Conservation (phyloP, 108 stramenopile genomes). For the Conticribra guillardii region DNA sequence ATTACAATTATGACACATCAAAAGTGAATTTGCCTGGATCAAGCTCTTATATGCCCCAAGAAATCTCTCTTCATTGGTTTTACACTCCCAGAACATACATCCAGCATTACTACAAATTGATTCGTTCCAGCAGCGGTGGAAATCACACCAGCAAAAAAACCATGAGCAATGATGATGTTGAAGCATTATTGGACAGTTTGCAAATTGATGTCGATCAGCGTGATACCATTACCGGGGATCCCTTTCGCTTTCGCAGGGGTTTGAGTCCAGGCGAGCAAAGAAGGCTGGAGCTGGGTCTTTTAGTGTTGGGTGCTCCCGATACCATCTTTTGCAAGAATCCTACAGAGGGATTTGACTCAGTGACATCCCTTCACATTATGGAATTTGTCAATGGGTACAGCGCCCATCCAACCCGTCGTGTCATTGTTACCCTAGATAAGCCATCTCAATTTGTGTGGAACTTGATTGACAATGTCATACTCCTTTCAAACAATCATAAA, state of each 20-base stretch:
- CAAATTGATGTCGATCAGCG: conserved; percentile 55
- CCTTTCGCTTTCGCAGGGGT: conserved; percentile 68
- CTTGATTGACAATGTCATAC: conserved; percentile 60
- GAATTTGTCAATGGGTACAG: conserved; percentile 60
- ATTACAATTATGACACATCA: not conserved
- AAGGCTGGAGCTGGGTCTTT: conserved; percentile 77
- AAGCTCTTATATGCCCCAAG: conserved; percentile 53
- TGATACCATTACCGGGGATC: conserved; percentile 67
- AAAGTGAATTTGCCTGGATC: conserved; percentile 56
- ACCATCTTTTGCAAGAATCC: conserved; percentile 31
- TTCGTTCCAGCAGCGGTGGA: not conserved
- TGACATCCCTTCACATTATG: conserved; percentile 63
- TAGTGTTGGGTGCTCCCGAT: conserved; percentile 52
- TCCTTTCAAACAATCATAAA: conserved; percentile 52
- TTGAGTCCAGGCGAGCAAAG: conserved; percentile 79
- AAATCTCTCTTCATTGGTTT: conserved; percentile 61
- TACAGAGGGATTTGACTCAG: conserved; percentile 48
- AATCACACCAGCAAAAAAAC: conserved; percentile 1
- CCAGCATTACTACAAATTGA: conserved; percentile 56
- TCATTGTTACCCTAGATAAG: conserved; percentile 64
- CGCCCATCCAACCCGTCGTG: conserved; percentile 41
- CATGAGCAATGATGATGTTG: conserved; percentile 26
- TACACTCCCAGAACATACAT: conserved; percentile 62
- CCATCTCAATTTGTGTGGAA: conserved; percentile 62
- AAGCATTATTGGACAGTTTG: conserved; percentile 39